Evolutionary conservation across 2,329 filamentous ascomycete genomes (phyloP).

Genomic region (Cryphonectria japonica): DNA sequence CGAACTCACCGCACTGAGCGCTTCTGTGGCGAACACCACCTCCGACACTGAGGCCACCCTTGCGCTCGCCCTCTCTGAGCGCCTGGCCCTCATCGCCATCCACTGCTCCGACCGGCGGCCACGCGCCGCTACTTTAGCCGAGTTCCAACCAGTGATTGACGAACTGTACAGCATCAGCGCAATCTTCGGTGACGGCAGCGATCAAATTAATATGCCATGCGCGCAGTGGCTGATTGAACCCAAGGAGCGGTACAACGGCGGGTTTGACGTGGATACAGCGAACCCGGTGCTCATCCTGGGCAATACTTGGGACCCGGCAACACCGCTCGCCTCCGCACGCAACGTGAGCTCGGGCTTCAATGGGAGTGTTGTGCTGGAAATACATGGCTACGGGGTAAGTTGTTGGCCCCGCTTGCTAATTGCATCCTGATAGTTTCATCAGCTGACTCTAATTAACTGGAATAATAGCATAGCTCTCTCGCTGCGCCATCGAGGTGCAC

Average conservation of each 20-base stretch:
- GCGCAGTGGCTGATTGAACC: conserved; percentile 8
- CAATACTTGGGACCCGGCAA: not conserved
- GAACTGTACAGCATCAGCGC: not conserved
- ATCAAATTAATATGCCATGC: not conserved
- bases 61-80: not conserved
- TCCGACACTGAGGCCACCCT: not conserved
- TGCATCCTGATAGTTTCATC: not conserved
- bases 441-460: not conserved
- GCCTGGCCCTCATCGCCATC: not conserved
- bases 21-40: not conserved
- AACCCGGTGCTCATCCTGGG: conserved; percentile 5
- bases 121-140: conserved; percentile 1
- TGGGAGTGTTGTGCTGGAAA: conserved; percentile 5
- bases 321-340: not conserved
- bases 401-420: not conserved
- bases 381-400: conserved; percentile 7
- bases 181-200: not conserved
- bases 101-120: conserved; percentile 5
- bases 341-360: conserved; percentile 6
- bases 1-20: not conserved
- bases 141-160: not conserved
- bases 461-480: not conserved
- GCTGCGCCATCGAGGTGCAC: not conserved
- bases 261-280: not conserved
- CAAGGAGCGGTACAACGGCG: conserved; percentile 4